These are phyloP conservation scores for Rhizoctonia solani DNA, from an alignment of 1,284 basidiomycete species.

Conservation along the genomic window DNA sequence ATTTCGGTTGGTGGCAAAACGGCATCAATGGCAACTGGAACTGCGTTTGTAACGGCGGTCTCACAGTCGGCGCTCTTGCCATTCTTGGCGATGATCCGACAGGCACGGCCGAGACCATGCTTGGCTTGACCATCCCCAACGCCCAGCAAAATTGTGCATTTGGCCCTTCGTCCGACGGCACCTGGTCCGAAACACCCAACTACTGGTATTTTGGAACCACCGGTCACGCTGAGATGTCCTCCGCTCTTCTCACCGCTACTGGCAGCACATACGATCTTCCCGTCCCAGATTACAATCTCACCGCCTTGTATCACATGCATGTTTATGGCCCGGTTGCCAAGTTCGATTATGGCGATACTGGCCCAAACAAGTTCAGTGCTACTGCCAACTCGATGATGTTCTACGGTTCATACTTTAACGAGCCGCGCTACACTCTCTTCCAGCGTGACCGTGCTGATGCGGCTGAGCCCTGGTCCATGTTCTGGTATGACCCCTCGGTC, in stretches of 20 bases:
- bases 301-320: constrained; percentile 71
- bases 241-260: constrained; percentile 82
- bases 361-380: constrained; percentile 62
- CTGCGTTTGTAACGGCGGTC: constrained; percentile 80
- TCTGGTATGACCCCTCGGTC: constrained; percentile 62
- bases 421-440: constrained; percentile 58
- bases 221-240: constrained; percentile 88
- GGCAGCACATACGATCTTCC: constrained; percentile 82
- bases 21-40: constrained; percentile 55
- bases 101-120: constrained; percentile 68
- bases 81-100: constrained; percentile 85
- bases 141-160: constrained; percentile 79
- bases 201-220: constrained; percentile 83
- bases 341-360: constrained; percentile 62
- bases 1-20: constrained; percentile 53
- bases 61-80: constrained; percentile 88
- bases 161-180: constrained; percentile 49
- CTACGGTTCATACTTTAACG: constrained; percentile 50
- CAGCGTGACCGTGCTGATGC: constrained; percentile 62
- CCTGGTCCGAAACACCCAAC: constrained; percentile 94
- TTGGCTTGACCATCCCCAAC: constrained; percentile 71
- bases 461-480: constrained; percentile 60
- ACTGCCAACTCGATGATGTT: constrained; percentile 54
- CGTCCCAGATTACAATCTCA: constrained; percentile 71
- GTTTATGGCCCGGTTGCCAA: constrained; percentile 57